Evolutionary conservation across 257 asterid genomes (phyloP).

Genomic region (Solanum raphanifolium): DNA sequence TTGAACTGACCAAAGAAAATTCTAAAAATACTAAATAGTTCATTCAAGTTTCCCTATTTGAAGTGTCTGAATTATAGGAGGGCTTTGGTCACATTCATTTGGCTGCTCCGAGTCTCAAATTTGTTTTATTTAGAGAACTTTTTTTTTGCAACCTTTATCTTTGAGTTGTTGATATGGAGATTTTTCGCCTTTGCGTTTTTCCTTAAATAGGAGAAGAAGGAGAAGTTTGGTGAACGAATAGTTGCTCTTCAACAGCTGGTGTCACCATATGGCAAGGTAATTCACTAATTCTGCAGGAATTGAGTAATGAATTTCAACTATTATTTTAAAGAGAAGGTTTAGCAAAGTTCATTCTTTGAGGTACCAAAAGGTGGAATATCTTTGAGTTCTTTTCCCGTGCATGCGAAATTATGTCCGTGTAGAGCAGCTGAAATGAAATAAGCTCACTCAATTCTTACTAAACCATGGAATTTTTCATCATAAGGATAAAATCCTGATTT

Average conservation of each 20-base stretch:
- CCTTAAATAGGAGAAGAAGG: constrained; percentile 64
- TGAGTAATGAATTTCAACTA: neutral
- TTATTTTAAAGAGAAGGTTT: neutral
- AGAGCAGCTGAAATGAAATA: neutral
- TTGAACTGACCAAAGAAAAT: neutral
- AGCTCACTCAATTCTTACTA: neutral
- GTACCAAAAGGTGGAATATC: neutral
- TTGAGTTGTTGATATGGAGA: neutral
- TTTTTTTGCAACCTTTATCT: neutral
- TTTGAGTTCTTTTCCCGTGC: neutral
- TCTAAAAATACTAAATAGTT: neutral
- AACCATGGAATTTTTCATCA: neutral
- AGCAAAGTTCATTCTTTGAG: neutral
- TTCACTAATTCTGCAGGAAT: neutral
- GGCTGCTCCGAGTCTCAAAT: neutral
- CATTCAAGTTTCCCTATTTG: neutral
- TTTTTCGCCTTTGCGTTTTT: neutral
- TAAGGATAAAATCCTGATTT: neutral
- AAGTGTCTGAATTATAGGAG: neutral
- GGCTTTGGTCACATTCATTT: neutral
- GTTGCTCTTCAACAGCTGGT: constrained; percentile 90
- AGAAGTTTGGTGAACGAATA: constrained; percentile 67
- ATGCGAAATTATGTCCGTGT: neutral
- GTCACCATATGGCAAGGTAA: constrained; percentile 93
- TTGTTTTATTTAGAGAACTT: neutral